Evolutionary conservation across 1,284 basidiomycete species (phyloP).

Genomic region (Sporisorium graminicola): DNA sequence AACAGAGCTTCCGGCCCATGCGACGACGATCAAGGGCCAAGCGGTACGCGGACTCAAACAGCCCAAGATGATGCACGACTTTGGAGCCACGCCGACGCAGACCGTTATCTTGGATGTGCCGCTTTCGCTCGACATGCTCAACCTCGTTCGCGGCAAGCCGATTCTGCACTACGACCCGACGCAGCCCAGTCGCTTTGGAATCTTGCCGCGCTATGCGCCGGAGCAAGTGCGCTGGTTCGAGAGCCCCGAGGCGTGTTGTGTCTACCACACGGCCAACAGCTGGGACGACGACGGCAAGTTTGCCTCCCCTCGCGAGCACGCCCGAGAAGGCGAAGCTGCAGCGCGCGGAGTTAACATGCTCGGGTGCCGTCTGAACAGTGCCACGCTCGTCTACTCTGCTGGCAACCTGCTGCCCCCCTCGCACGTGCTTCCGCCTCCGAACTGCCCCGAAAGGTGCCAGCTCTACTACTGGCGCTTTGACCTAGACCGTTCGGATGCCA

Average conservation of each 20-base stretch:
- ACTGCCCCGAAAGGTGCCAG: constrained; percentile 71
- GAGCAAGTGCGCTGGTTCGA: constrained; percentile 70
- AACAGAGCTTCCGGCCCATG: background rate
- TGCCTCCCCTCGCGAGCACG: constrained; percentile 37
- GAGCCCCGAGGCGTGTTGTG: constrained; percentile 71
- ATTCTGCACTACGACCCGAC: constrained; percentile 72
- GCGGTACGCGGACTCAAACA: constrained; percentile 59
- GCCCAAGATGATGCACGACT: constrained; percentile 73
- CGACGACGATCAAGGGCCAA: constrained; percentile 49
- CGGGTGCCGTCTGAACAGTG: constrained; percentile 72
- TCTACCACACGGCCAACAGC: constrained; percentile 73
- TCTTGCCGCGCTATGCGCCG: constrained; percentile 71
- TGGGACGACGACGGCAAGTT: constrained; percentile 69
- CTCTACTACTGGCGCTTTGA: constrained; percentile 72
- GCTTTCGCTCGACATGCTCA: constrained; percentile 72
- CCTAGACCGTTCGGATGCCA: constrained; percentile 13
- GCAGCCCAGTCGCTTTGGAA: constrained; percentile 71
- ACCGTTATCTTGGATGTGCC: constrained; percentile 73
- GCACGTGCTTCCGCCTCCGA: constrained; percentile 61
- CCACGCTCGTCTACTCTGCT: constrained; percentile 73
- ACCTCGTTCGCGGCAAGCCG: constrained; percentile 71
- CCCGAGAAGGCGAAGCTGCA: background rate
- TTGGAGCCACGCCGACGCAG: constrained; percentile 70
- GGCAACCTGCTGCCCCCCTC: constrained; percentile 70
- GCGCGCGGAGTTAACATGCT: constrained; percentile 69